Evolutionary conservation across 225 moss, liverwort and hornwort genomes (phyloP).

Genomic region (Sphagnum tenellum): DNA sequence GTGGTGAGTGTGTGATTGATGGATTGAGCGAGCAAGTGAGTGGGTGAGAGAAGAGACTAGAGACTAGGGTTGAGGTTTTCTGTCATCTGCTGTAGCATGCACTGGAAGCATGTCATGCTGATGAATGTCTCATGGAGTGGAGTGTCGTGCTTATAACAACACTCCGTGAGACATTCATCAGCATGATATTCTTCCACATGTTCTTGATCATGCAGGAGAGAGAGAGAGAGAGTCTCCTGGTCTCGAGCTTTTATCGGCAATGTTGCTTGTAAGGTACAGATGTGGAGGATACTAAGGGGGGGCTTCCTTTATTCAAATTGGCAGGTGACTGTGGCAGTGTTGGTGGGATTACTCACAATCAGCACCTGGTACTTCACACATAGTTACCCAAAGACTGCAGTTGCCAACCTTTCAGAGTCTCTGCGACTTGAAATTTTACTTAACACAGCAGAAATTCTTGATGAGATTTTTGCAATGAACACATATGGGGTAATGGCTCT

Average conservation of each 20-base stretch:
- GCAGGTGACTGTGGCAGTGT: conserved; percentile 57
- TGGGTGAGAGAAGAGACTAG: conserved; percentile 2
- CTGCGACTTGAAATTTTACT: conserved; percentile 55
- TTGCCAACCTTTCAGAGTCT: conserved; percentile 48
- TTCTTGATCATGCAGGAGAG: not conserved
- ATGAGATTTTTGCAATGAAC: conserved; percentile 58
- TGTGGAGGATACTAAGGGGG: not conserved
- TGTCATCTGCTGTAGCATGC: not conserved
- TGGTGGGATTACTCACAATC: conserved; percentile 55
- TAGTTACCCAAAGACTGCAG: conserved; percentile 60
- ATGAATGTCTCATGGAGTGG: not conserved
- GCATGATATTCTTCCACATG: too few relatives aligned
- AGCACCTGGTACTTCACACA: conserved; percentile 72
- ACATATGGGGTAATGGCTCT: conserved; percentile 55
- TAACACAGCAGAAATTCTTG: conserved; percentile 54
- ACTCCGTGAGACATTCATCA: too few relatives aligned
- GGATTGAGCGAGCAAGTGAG: not conserved
- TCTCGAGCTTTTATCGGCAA: not conserved
- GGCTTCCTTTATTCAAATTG: not conserved
- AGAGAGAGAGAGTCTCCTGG: not conserved
- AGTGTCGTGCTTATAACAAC: not conserved
- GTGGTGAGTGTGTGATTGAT: conserved; percentile 22
- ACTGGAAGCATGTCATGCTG: not conserved
- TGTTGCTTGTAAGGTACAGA: not conserved
- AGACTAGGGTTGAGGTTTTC: not conserved